These are phyloP conservation scores for Globisporangium yorkense DNA, from an alignment of 352 stramenopile species.

Conservation along the genomic window DNA sequence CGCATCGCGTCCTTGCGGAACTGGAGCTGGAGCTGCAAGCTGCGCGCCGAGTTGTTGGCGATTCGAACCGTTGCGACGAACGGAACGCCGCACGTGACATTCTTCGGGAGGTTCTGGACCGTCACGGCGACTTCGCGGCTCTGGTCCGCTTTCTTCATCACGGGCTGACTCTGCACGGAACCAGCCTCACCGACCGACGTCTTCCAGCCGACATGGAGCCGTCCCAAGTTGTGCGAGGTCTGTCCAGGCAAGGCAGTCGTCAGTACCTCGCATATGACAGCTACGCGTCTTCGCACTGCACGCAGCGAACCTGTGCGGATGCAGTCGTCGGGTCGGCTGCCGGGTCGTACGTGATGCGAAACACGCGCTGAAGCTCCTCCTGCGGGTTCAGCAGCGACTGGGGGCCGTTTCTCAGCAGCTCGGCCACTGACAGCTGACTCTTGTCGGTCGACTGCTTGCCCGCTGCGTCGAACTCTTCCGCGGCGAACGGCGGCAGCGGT, in stretches of 20 bases:
- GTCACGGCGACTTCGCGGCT: conserved; percentile 38
- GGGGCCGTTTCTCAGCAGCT: conserved; percentile 26
- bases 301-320: conserved; percentile 23
- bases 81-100: conserved; percentile 39
- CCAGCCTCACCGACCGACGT: conserved; percentile 74
- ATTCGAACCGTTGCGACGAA: conserved; percentile 52
- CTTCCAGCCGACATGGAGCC: conserved; percentile 81
- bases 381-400: conserved; percentile 72
- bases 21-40: conserved; percentile 65
- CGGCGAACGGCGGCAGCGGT: conserved; percentile 46
- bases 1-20: conserved; percentile 65
- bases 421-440: not conserved
- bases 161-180: conserved; percentile 72
- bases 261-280: not conserved
- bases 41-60: conserved; percentile 61
- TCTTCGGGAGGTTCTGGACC: conserved; percentile 37
- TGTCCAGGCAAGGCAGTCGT: conserved; percentile 6
- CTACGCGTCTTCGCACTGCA: not conserved
- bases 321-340: conserved; percentile 25
- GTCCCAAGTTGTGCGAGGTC: conserved; percentile 58
- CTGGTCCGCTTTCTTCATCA: conserved; percentile 51
- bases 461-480: conserved; percentile 31
- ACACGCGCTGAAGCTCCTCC: conserved; percentile 76
- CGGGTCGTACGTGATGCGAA: conserved; percentile 44
- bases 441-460: conserved; percentile 3